Evolutionary conservation across 1,284 basidiomycete genomes (phyloP), one percentile per base, ranked within the genome.

Genomic region (Tilletia caries): DNA sequence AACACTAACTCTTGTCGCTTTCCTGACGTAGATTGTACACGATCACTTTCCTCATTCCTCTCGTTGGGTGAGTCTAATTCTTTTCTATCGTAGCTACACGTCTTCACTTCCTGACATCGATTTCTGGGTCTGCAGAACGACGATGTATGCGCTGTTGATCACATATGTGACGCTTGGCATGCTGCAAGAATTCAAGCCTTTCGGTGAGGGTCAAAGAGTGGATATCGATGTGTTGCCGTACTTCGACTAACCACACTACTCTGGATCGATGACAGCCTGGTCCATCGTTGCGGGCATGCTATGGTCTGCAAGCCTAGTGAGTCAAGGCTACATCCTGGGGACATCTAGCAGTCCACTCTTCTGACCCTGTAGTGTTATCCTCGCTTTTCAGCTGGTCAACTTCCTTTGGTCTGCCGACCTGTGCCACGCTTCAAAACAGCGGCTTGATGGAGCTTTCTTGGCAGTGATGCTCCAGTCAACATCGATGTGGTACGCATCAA

Each of bases 111-210:
- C 15, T 6, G 15, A 41, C 37, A 10, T 41, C 15, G 37, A 15
- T 41, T 6, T 41, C 37, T 15, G 10, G 37, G 37, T 13, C 32
- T 34, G 32, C 58, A 62, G 58, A 13, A 13, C 18, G 13, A 62
- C 58, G 29, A 62, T 62, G 58, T 62, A 34, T 23, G 58, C 58
- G 18, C 18, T 62, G 32, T 29, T 62, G 13, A 33, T 62, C 29
- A 33, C 32, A 62, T 37, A 62, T n/a, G 58, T 62, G 29, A 33
- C 58, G n/a, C 29, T 62, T 15, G 58, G 58, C 32, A 62, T 20
- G 58, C 58, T 62, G 58, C 58, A 62, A 18, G 58, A 62, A 37
- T 62, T 62, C 58, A 62, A 37, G 32, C 58, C 58, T 34, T 34
- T 62, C 29, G 58, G 58, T 62, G 58, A 62, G 58, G 18, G 12